phyloP scores from a whole-genome alignment of 2,329 filamentous ascomycete species.

The Calcarisporium arbuscula region DNA sequence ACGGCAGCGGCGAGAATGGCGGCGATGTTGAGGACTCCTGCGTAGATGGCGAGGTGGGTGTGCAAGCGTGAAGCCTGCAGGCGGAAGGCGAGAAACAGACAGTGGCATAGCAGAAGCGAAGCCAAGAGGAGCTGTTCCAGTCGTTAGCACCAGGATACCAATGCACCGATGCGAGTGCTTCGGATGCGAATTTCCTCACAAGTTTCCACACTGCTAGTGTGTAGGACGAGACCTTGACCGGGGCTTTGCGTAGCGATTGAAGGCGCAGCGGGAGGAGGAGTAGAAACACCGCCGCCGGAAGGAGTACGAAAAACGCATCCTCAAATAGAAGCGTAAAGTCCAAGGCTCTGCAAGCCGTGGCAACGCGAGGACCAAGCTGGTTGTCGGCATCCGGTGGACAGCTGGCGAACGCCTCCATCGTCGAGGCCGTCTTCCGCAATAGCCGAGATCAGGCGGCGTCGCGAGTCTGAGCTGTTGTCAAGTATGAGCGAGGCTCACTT shows the following conservation, averaged over 20 bases:
- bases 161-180: constrained; percentile 8
- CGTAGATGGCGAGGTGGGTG: constrained; percentile 13
- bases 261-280: constrained; percentile 7
- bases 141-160: too few relatives aligned
- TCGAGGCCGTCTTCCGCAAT: too few relatives aligned
- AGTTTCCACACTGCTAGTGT: constrained; percentile 3
- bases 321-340: constrained; percentile 23
- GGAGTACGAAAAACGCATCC: constrained; percentile 16
- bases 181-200: constrained; percentile 11
- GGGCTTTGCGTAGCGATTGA: constrained; percentile 3
- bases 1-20: constrained; percentile 9
- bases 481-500: too few relatives aligned
- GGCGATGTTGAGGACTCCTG: constrained; percentile 12
- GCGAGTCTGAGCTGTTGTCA: too few relatives aligned
- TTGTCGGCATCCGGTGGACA: too few relatives aligned
- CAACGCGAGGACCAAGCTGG: constrained; percentile 18
- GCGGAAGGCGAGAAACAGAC: constrained; percentile 15
- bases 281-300: constrained; percentile 14
- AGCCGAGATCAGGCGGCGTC: too few relatives aligned
- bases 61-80: background rate
- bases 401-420: too few relatives aligned
- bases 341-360: constrained; percentile 15
- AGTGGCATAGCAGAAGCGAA: too few relatives aligned
- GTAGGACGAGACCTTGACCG: constrained; percentile 2
- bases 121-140: constrained; percentile 13